Evolutionary conservation across 2,329 filamentous ascomycete genomes (phyloP).

Genomic region (Chaetomium olivaceum): DNA sequence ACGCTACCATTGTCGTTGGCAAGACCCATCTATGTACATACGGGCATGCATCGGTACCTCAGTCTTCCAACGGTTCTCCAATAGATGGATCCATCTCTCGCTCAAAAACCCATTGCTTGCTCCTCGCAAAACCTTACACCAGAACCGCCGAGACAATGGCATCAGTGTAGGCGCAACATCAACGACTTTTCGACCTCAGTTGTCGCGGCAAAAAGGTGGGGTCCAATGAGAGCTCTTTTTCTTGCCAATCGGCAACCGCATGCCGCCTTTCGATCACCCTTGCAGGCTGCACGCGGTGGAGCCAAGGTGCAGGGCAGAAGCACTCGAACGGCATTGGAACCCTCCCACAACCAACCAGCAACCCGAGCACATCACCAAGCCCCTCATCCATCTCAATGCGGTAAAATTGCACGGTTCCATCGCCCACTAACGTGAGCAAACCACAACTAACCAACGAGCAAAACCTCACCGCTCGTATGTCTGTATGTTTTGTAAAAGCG

Average conservation of each 20-base stretch:
- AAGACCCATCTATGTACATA: not conserved
- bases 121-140: not conserved
- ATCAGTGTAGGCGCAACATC: not conserved
- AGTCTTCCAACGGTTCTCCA: not conserved
- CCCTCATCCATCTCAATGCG: not conserved
- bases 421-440: too few species aligned
- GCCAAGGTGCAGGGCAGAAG: not conserved
- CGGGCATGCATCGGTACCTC: too few species aligned
- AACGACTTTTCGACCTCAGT: not conserved
- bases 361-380: not conserved
- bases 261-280: not conserved
- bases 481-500: not conserved
- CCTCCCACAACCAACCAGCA: conserved; percentile 6
- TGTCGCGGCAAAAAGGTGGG: not conserved
- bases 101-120: not conserved
- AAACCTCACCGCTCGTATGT: not conserved
- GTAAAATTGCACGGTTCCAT: not conserved
- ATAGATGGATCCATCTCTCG: not conserved
- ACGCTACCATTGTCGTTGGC: not conserved
- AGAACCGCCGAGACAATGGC: not conserved
- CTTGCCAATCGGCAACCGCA: conserved; percentile 5
- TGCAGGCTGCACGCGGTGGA: not conserved
- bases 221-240: not conserved
- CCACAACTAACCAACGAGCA: too few species aligned
- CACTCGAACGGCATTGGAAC: not conserved